Evolutionary conservation across 75 land plant genomes (phyloP).

Genomic region (Sequoiadendron giganteum): DNA sequence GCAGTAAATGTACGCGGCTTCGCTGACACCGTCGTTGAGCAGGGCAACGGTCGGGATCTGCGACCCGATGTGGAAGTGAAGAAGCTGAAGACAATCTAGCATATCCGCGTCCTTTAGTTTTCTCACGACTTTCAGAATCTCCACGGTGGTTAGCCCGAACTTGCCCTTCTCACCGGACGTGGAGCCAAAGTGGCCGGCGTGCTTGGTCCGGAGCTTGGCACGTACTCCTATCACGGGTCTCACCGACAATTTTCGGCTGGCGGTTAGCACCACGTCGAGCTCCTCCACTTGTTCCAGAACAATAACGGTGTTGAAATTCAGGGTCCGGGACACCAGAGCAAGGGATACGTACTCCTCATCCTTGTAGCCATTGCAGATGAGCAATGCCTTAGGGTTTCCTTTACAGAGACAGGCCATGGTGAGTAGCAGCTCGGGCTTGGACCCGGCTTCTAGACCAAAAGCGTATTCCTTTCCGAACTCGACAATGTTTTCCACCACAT

Average conservation of each 20-base stretch:
- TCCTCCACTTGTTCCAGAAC: constrained; percentile 97
- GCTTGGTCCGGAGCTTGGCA: constrained; percentile 89
- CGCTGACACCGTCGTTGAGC: constrained; percentile 73
- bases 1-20: constrained; percentile 85
- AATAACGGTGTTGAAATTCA: constrained; percentile 71
- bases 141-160: constrained; percentile 75
- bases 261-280: constrained; percentile 62
- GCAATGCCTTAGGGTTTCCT: constrained; percentile 56
- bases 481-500: constrained; percentile 84
- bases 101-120: constrained; percentile 47
- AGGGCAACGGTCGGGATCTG: constrained; percentile 81
- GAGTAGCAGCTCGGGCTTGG: constrained; percentile 91
- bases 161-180: constrained; percentile 98
- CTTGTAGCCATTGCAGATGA: constrained; percentile 94
- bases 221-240: constrained; percentile 77
- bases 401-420: constrained; percentile 72
- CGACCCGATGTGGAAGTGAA: constrained; percentile 99
- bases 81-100: constrained; percentile 81
- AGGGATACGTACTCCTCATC: constrained; percentile 80
- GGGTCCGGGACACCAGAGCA: constrained; percentile 61
- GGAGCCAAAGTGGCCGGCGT: constrained; percentile 88
- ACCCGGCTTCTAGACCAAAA: constrained; percentile 96
- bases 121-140: constrained; percentile 63
- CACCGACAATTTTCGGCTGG: constrained; percentile 44
- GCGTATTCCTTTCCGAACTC: constrained; percentile 50